Evolutionary conservation across 495 filamentous ascomycete species (phyloP).

Genomic region (Diplogelasinospora grovesii): DNA sequence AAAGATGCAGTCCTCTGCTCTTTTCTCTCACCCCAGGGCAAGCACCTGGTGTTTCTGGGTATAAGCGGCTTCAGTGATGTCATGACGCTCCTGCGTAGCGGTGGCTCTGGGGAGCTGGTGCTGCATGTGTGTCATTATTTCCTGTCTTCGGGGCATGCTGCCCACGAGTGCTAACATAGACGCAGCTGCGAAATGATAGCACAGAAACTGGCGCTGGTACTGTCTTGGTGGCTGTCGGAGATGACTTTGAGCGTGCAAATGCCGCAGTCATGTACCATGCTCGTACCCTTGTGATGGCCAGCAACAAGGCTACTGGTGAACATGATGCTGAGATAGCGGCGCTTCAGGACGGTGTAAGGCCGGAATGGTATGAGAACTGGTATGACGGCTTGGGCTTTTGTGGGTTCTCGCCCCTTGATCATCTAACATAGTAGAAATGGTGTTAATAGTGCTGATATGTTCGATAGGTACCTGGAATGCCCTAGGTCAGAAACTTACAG

Average conservation of each 20-base stretch:
- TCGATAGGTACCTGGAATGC: slow-evolving; percentile 80
- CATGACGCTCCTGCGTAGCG: slow-evolving; percentile 62
- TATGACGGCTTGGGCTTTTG: slow-evolving; percentile 73
- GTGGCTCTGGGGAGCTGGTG: slow-evolving; percentile 56
- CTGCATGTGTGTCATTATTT: slow-evolving; percentile 48
- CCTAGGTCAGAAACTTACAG: slow-evolving; percentile 73
- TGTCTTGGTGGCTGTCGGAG: slow-evolving; percentile 65
- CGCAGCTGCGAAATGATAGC: slow-evolving; percentile 57
- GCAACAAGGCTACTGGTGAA: slow-evolving; percentile 10
- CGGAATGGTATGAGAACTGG: slow-evolving; percentile 80
- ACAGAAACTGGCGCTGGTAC: slow-evolving; percentile 44
- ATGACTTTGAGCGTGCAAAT: slow-evolving; percentile 68
- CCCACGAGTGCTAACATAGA: not conserved
- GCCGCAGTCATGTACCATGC: slow-evolving; percentile 83
- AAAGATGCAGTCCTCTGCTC: slow-evolving; percentile 77
- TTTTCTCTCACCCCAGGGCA: slow-evolving; percentile 68
- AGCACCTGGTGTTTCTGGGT: slow-evolving; percentile 74
- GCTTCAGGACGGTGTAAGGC: slow-evolving; percentile 30
- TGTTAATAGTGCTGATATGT: not conserved
- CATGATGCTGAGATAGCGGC: not conserved
- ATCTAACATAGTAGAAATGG: not conserved
- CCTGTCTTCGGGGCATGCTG: not conserved
- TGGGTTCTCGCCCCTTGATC: slow-evolving; percentile 19
- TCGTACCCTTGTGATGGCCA: slow-evolving; percentile 52
- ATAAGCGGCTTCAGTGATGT: slow-evolving; percentile 71